Base-by-base conservation (phyloP, 306 rosid species). In the Hippophae rhamnoides region DNA sequence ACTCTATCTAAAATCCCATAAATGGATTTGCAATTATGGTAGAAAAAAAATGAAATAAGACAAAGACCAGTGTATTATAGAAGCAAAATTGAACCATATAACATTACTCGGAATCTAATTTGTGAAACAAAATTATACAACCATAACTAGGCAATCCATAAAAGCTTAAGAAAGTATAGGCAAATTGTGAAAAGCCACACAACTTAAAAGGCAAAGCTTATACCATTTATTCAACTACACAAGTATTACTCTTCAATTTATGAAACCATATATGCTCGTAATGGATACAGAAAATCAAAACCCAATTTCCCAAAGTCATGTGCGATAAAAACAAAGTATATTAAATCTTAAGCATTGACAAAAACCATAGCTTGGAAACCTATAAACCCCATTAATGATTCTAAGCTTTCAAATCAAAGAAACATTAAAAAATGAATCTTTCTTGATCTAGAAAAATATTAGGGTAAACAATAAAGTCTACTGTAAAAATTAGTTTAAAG, bases 1-100 rank as follows among this genome's bases (percentile, higher is more conserved):
- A 18, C 18, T 18, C 85, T 80, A 86, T 76, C 76, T 83, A 86
- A 57, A 74, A 69, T 60, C 87, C 84, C 87, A 87, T 92, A 53
- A 70, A 71, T 59, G 58, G 74, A 78, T 73, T 46, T 69, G 58
- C 61, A 79, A 61, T 61, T 77, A 89, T 78, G 74, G 76, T 63
- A 69, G 12, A 42, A 63, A 59, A 59, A 47, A 63, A 18, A 18
- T 18, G 18, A 68, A 44, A 55, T 47, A 13, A 58, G 43, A 54
- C 38, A 69, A 11, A 74, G 1, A 27, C 41, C 9, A 6, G 38
- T 41, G 10, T 13, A 27, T 41, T n/a, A 52, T 27, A 40, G 51
- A 74, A 61, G 62, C 49, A 10, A 45, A 50, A 60, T 51, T 48
- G 12, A 5, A 48, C 54, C 14, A 46, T 12, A 60, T 68, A 42